Conservation (phyloP, 345 rosid genomes). For the Eucalyptus pauciflora region DNA sequence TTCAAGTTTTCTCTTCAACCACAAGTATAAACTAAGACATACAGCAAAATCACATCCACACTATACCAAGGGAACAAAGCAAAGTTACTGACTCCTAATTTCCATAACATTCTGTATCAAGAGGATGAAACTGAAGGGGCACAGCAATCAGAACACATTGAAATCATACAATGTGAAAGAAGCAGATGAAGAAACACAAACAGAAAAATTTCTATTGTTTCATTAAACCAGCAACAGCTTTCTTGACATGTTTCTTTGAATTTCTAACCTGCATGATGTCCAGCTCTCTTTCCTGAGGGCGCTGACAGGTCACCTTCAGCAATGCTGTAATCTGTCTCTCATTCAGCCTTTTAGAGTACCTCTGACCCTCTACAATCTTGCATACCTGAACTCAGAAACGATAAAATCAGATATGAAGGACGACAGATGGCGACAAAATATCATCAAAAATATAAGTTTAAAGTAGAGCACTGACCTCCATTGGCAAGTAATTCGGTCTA, state of each 20-base stretch:
- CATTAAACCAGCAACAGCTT: not conserved
- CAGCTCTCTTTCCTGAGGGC: conserved; percentile 69
- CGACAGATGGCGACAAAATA: not conserved
- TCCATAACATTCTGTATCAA: not conserved
- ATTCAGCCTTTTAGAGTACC: conserved; percentile 89
- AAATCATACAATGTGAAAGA: not conserved
- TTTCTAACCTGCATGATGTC: conserved; percentile 63
- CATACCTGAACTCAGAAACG: conserved; percentile 38
- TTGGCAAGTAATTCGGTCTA: conserved; percentile 38
- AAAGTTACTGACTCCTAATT: not conserved
- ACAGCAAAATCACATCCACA: not conserved
- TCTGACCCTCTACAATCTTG: conserved; percentile 95
- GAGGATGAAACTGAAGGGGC: not conserved
- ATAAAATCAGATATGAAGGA: not conserved
- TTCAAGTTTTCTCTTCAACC: not conserved
- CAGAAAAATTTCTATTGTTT: not conserved
- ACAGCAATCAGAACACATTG: not conserved
- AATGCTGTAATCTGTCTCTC: conserved; percentile 92
- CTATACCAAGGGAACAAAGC: not conserved
- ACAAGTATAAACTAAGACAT: not conserved
- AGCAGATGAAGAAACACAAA: not conserved
- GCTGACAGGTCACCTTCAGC: conserved; percentile 89
- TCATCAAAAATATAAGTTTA: not conserved
- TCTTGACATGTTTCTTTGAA: not conserved
- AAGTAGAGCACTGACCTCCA: conserved; percentile 19